Conservation (phyloP, 108 stramenopile species). For the Cylindrotheca closterium region DNA sequence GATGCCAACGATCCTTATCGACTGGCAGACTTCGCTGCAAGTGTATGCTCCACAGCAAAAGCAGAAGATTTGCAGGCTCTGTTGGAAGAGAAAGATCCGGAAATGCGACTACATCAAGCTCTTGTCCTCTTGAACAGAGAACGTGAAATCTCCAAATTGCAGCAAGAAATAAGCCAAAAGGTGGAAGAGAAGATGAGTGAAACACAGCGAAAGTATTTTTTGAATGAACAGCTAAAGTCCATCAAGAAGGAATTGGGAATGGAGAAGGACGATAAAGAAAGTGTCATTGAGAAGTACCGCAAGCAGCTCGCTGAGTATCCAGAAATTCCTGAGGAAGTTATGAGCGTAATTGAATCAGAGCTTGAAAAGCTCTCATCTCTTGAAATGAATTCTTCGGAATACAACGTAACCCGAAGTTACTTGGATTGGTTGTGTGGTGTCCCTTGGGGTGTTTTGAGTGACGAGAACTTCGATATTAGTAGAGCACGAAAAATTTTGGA, state of each 20-base stretch:
- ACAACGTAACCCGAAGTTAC: constrained; percentile 93
- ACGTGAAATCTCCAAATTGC: constrained; percentile 86
- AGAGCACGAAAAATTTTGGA: constrained; percentile 76
- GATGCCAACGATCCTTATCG: constrained; percentile 93
- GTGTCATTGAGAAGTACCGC: constrained; percentile 86
- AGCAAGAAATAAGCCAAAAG: constrained; percentile 92
- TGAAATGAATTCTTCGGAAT: constrained; percentile 96
- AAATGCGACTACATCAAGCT: constrained; percentile 86
- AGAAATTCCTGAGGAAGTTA: constrained; percentile 70
- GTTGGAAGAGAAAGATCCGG: constrained; percentile 89
- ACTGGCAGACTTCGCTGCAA: constrained; percentile 94
- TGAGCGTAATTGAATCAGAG: constrained; percentile 83
- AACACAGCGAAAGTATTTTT: constrained; percentile 92
- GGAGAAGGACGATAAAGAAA: constrained; percentile 97
- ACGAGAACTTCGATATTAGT: constrained; percentile 89
- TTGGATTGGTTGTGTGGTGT: constrained; percentile 96
- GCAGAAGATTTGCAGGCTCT: constrained; percentile 90
- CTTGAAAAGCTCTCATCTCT: constrained; percentile 87
- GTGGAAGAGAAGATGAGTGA: constrained; percentile 96
- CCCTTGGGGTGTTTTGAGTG: constrained; percentile 87
- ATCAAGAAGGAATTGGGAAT: constrained; percentile 99
- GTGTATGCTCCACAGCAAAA: constrained; percentile 79
- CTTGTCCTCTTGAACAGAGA: constrained; percentile 90
- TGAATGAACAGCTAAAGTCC: constrained; percentile 96
- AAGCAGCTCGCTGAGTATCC: constrained; percentile 72